phyloP scores from a whole-genome alignment of 345 rosid species.

The Aethionema arabicum region DNA sequence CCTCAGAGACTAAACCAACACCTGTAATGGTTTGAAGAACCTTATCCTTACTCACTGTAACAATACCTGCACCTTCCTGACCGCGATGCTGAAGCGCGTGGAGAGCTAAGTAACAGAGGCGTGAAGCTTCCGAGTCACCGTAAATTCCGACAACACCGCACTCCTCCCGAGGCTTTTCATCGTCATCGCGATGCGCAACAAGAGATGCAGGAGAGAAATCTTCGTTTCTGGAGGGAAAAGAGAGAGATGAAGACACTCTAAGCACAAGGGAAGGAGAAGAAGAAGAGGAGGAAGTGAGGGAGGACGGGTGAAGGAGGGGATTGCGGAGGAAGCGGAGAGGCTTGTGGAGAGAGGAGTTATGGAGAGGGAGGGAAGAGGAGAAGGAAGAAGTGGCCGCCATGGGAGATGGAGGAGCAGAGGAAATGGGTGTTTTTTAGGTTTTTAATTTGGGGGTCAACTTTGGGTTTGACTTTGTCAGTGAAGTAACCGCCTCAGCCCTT shows the following conservation, averaged over 20 bases:
- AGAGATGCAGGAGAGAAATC: conserved; percentile 41
- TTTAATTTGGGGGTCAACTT: conserved; percentile 15
- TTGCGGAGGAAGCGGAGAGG: conserved; percentile 37
- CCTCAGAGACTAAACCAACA: conserved; percentile 88
- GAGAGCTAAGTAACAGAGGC: conserved; percentile 82
- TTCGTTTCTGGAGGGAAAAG: conserved; percentile 26
- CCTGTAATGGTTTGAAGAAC: conserved; percentile 78
- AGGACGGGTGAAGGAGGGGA: conserved; percentile 41
- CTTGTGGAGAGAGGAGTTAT: conserved; percentile 20
- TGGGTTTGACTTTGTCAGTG: conserved; percentile 16
- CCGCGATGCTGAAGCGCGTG: conserved; percentile 93
- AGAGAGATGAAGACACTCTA: conserved; percentile 8
- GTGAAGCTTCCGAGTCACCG: conserved; percentile 84
- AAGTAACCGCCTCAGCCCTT: conserved; percentile 24
- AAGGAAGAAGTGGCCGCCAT: conserved; percentile 49
- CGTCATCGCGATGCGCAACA: conserved; percentile 36
- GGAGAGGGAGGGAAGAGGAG: conserved; percentile 38
- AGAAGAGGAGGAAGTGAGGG: conserved; percentile 18
- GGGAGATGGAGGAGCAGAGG: conserved; percentile 24
- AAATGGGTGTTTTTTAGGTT: conserved; percentile 26
- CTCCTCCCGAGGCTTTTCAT: conserved; percentile 87
- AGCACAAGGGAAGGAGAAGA: conserved; percentile 30
- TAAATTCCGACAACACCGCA: conserved; percentile 88
- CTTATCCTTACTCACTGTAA: conserved; percentile 57
- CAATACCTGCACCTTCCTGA: conserved; percentile 94